Evolutionary conservation across 805 yeast genomes (phyloP).

Genomic region (Ogataea zsoltii): DNA sequence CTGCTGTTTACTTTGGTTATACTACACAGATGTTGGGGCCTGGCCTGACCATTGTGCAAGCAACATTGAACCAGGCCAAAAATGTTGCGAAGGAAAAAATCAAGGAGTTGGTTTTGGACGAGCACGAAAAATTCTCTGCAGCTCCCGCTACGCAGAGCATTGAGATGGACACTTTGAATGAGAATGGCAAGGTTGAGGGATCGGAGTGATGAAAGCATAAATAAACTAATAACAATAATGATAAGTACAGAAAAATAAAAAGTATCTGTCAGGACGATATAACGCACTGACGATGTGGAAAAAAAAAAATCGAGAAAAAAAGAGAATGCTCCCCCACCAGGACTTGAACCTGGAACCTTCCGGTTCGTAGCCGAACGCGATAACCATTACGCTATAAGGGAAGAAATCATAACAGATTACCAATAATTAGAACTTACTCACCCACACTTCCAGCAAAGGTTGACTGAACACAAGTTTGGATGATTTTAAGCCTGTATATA

Average conservation of each 20-base stretch:
- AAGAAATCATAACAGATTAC: constrained; percentile 10
- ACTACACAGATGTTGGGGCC: constrained; percentile 77
- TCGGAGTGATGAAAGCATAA: neutral
- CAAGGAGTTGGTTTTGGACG: constrained; percentile 59
- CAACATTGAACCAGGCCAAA: constrained; percentile 58
- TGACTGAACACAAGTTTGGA: too few species aligned
- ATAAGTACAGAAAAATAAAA: constrained; percentile 32
- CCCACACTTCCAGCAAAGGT: too few species aligned
- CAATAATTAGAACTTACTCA: neutral
- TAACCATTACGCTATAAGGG: constrained; percentile 36
- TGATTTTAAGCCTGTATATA: too few species aligned
- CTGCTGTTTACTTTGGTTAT: constrained; percentile 67
- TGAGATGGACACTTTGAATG: constrained; percentile 7
- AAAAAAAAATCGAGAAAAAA: constrained; percentile 7
- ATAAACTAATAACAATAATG: neutral
- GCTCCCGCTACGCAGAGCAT: constrained; percentile 12
- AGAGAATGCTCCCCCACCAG: constrained; percentile 43
- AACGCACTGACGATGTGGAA: too few species aligned
- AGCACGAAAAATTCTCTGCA: constrained; percentile 22
- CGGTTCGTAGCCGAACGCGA: constrained; percentile 38
- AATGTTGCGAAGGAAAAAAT: constrained; percentile 59
- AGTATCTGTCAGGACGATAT: too few species aligned
- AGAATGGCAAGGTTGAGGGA: constrained; percentile 1
- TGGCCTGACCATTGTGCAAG: constrained; percentile 56
- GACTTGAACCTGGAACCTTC: constrained; percentile 54